Base-by-base conservation (phyloP, 2,329 filamentous ascomycete genomes). In the Aspergillus persii region DNA sequence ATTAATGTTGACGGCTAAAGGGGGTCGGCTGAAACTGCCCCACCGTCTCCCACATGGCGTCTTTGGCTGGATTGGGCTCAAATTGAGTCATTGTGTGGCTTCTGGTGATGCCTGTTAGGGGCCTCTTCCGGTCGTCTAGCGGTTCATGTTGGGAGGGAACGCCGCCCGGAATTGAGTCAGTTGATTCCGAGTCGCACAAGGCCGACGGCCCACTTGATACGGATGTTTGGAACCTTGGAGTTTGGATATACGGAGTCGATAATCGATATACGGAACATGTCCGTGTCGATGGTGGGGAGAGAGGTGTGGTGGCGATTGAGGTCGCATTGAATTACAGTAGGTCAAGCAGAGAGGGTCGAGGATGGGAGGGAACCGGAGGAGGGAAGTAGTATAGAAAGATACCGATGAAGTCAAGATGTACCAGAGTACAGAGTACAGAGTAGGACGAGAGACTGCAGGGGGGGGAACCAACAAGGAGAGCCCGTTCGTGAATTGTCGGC, bases 21-120 rank as follows among this genome's bases (percentile, higher is more conserved):
- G 18, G 18, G 12, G 44, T 59, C 44, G 56, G 54, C 56, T 46
- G 52, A 41, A 56, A 39, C 27, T 41, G 61, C 59, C 64, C 64
- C 64, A 66, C 64, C 56, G 48, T 56, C 53, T 56, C 55, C 64
- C 64, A 66, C 61, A 66, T 66, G 64, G 64, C 58, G 57, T 50
- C 41, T 57, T 27, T 36, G n/a, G 27, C n/a, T 29, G 23, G n/a
- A 53, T 12, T 29, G 30, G 11, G 31, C 15, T 23, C 27, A 33
- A 9, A 11, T n/a, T 36, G 41, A 12, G 31, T 8, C 9, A 36
- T 39, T 47, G n/a, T 47, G 3, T 47, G 11, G 11, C 39, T 44
- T 12, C n/a, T 44, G 12, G 11, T 4, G 5, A 23, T 23, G 18
- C 18, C 18, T 23, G 18, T 23, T 23, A 23, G 18, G n/a, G 39